Conservation (phyloP, 2,329 filamentous ascomycete genomes). For the Fusarium cyanostomum region DNA sequence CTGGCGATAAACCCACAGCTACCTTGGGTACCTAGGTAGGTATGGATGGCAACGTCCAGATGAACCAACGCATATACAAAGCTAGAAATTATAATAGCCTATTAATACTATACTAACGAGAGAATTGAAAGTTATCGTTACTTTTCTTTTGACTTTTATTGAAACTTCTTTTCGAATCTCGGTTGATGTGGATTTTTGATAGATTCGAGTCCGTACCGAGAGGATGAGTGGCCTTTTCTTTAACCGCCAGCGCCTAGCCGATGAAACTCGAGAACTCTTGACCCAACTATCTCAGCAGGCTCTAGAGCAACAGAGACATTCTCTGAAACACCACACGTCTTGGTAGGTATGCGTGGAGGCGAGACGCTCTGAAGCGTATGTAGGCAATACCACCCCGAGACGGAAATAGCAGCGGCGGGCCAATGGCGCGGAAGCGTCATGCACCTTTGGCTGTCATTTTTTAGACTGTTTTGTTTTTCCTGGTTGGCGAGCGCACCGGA, state of each 20-base stretch:
- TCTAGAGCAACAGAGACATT: constrained; percentile 12
- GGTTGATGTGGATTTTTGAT: too few species aligned
- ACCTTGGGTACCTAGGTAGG: background rate
- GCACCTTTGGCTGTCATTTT: background rate
- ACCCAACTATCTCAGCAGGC: constrained; percentile 5
- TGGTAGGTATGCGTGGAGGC: constrained; percentile 19
- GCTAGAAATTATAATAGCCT: too few species aligned
- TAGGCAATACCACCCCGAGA: constrained; percentile 16
- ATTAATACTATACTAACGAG: too few species aligned
- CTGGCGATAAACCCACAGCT: constrained; percentile 8
- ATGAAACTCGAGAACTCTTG: constrained; percentile 7
- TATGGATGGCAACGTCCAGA: too few species aligned
- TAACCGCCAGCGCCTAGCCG: too few species aligned
- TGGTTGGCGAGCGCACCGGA: constrained; percentile 5
- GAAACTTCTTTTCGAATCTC: too few species aligned
- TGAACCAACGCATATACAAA: too few species aligned
- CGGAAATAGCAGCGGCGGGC: constrained; percentile 22
- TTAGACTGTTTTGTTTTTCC: background rate
- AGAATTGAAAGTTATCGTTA: too few species aligned
- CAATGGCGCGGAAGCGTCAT: background rate
- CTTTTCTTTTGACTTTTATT: too few species aligned
- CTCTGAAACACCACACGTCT: constrained; percentile 27
- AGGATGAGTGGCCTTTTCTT: too few species aligned
- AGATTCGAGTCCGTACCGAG: too few species aligned
- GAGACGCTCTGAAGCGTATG: constrained; percentile 25